Base-by-base conservation (phyloP, 179 eudicot species). In the Beta lomatogona region DNA sequence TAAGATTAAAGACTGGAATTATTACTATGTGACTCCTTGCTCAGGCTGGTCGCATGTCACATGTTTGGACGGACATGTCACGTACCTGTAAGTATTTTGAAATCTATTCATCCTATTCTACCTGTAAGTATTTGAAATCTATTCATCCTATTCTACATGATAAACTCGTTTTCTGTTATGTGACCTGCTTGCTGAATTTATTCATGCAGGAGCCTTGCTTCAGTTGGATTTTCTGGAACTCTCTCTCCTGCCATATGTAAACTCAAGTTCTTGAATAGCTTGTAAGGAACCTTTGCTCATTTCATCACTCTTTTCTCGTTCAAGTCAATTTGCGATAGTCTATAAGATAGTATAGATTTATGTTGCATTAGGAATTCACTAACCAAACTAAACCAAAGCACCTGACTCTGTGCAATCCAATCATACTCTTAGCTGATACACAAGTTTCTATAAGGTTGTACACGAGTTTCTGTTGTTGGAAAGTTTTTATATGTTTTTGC, bases 31-130 rank as follows among this genome's bases (percentile, higher is more conserved):
- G 59, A 96, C 91, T 85, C 98, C 99, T 45, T 96, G 99, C 86
- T 87, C 85, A 81, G 92, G 97, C 84, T 96, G 99, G 99, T 88
- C 93, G 59, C 88, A 92, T 84, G 97, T 96, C 68, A 85, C 93
- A 21, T 96, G 99, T 80, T 85, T 75, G 82, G 76, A 85, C 53
- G 98, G 92, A 88, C 91, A 90, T 81, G 98, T 96, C 55, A 78
- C 88, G 60, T 88, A 89, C 80, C 69, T 96, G 99, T 96, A 86
- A 86, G 98, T 88, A 41, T 76, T 73, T 28, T 57, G 7, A 14
- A 10, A 21, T 11, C 19, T 31, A 9, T 71, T n/a, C 28, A 4
- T 48, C 6, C 4, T 19, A 48, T 46, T 22, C 75, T n/a, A 19
- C 80, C 69, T 96, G 99, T 96, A 86, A 86, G 98, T 88, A 41